Evolutionary conservation across 768 basidiomycete species (phyloP), one percentile per base, ranked within the genome.

Genomic region (Hygrophorus russula): DNA sequence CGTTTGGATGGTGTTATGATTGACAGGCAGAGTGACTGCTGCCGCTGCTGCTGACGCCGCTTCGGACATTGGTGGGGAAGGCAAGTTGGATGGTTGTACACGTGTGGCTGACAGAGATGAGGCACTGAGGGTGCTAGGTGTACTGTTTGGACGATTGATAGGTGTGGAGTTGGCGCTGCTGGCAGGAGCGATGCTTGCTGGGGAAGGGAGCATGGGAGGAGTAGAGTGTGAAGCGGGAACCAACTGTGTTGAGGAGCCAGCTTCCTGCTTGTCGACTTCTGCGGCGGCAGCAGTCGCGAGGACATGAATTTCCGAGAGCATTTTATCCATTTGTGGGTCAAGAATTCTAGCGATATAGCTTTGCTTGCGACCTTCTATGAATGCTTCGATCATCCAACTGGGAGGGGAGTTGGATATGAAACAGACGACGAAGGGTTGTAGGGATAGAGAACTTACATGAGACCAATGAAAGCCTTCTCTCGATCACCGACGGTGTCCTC

Each of bases 111-210:
- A 52, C 33, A 4, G 77, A 65, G 28, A 62, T 59, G 28, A 65
- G 58, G 64, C 13, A 4, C 28, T 27, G 29, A 20, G 20, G 28
- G 31, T 34, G 31, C 30, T 35, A 27, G 78, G 78, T 2, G 80
- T 80, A 29, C 69, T 66, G 28, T 65, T 70, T 38, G 76, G 71
- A 41, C 74, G 72, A 47, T 70, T 76, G 30, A 74, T 78, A 7
- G 85, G 85, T 0, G 84, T 88, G 11, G 84, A 87, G 50, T 82
- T 84, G 42, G 82, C 76, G 53, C 84, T 88, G 51, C 69, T 78
- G 5, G 74, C 66, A 12, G 79, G 67, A 10, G 68, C 74, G 45
- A 80, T 78, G 56, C 79, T 82, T 8, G 78, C 82, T 2, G 82
- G 82, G 29, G 83, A 86, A 30, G 83, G 85, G 36, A 87, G 74